Conservation (phyloP, 345 rosid genomes). For the Salix viminalis region DNA sequence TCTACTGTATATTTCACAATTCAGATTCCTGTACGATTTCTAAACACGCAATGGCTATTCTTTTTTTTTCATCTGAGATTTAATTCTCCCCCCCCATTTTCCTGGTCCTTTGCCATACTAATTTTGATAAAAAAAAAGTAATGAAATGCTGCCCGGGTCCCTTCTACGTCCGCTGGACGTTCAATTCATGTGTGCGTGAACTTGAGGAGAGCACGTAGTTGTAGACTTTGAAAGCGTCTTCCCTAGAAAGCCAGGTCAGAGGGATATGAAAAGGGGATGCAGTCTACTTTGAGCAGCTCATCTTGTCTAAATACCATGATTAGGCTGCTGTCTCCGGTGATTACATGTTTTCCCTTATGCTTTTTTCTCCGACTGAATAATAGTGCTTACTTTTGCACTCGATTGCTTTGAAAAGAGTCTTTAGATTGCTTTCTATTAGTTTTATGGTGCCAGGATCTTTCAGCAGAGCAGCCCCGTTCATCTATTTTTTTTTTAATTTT, state of each 20-base stretch:
- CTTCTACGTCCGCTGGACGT: neutral
- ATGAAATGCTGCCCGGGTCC: neutral
- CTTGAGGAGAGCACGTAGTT: neutral
- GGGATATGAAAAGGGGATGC: neutral
- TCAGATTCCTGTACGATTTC: slow-evolving; percentile 33
- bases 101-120: neutral
- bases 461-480: neutral
- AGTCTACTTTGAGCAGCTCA: neutral
- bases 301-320: neutral
- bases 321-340: neutral
- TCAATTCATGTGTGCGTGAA: neutral
- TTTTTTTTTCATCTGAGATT: slow-evolving; percentile 9
- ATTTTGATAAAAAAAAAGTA: neutral
- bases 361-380: neutral
- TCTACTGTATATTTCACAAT: slow-evolving; percentile 26
- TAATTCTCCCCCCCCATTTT: neutral
- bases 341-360: neutral
- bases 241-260: neutral
- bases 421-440: neutral
- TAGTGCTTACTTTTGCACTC: neutral
- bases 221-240: neutral
- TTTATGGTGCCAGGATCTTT: neutral
- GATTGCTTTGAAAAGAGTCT: neutral
- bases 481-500: too few species aligned
- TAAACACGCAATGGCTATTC: slow-evolving; percentile 19